Evolutionary conservation across 148 eudicot genomes (phyloP).

Genomic region (Cornus kousa): DNA sequence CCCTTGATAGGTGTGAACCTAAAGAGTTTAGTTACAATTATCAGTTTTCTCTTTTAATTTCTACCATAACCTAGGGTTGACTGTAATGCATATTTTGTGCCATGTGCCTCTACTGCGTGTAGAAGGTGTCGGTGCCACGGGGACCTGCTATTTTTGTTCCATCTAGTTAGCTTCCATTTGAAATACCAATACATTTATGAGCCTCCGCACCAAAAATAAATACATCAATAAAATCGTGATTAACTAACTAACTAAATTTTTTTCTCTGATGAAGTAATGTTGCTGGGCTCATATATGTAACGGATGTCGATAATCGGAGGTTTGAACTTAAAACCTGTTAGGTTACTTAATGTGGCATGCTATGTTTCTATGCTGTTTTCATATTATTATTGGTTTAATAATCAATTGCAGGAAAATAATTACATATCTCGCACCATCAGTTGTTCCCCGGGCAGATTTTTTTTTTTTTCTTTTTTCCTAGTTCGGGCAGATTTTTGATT

Average conservation of each 20-base stretch:
- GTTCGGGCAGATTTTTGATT: conserved; percentile 65
- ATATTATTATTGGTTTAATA: neutral
- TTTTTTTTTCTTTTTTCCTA: too few relatives aligned
- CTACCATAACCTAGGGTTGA: too few relatives aligned
- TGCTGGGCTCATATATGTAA: conserved; percentile 86
- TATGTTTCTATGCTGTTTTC: neutral
- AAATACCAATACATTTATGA: too few relatives aligned
- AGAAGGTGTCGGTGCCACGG: neutral
- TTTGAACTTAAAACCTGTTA: conserved; percentile 22
- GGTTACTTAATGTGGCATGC: neutral
- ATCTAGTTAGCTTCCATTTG: neutral
- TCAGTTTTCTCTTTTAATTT: too few relatives aligned
- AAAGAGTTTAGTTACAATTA: neutral
- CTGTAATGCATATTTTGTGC: neutral
- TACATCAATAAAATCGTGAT: neutral
- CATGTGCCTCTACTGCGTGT: neutral
- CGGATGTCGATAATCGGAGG: conserved; percentile 80
- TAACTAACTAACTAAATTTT: neutral
- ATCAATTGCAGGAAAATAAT: conserved; percentile 57
- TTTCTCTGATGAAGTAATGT: conserved; percentile 59
- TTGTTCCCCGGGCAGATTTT: conserved; percentile 64
- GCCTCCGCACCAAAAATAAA: neutral
- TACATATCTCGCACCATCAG: conserved; percentile 88
- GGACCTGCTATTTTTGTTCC: neutral
- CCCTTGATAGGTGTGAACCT: neutral